Evolutionary conservation across 2,329 filamentous ascomycete species (phyloP), one percentile per base, ranked within the genome.

Genomic region (Myrmaecium sp.): DNA sequence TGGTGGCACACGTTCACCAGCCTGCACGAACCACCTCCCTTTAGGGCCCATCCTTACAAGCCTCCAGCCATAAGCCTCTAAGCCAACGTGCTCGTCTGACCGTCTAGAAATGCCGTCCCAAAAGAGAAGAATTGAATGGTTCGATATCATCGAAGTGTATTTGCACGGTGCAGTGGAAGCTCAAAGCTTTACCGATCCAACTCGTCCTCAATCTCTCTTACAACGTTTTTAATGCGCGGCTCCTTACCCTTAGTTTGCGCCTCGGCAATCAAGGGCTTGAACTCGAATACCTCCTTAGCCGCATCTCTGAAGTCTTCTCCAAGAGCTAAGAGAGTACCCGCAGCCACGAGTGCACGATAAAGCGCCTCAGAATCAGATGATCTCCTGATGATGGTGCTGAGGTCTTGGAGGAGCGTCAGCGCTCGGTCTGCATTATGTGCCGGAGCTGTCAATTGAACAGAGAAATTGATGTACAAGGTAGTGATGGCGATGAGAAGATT

Each of bases 401-500:
- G 50, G 4, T 75, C 62, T 16, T 69, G 61, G 2, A 81, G 45
- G 4, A 82, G 54, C 6, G 60, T 57, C 38, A 69, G 42, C 20
- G 55, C 55, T 34, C 52, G 47, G 50, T 62, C 46, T 26, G 59
- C 44, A 50, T 60, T 57, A 19, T 55, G 48, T 5, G 64, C 61
- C 21, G 52, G 55, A 36, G 36, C 52, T 26, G 64, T 66, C 4
- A 80, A 64, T 7, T 84, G 63, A 1, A 93, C 81, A 0, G 82
- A 64, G 36, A 79, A 77, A 52, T 98, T 95, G 46, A 95, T 74
- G 32, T 77, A 74, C 0, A 81, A 62, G 0, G 89, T 93, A 1
- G 80, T 73, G 11, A 81, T 60, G 0, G 89, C 86, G 29, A 93
- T 74, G 26, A 77, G 68, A 7, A 95, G 59, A 39, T 92, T 92